phyloP scores from a whole-genome alignment of 495 filamentous ascomycete genomes.

The Trichoderma orchidacearum region DNA sequence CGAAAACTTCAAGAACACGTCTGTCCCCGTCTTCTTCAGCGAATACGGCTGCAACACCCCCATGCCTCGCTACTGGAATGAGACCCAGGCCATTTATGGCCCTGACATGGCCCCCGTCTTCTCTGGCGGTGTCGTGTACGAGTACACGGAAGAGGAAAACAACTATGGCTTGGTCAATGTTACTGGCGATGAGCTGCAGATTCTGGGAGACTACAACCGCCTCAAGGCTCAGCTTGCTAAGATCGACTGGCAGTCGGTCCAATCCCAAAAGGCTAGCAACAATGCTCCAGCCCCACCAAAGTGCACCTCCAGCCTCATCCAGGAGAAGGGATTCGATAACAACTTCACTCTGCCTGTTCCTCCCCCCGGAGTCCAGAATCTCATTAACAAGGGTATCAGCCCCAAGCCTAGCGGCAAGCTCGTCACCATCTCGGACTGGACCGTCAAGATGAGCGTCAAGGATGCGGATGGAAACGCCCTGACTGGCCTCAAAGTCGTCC shows the following conservation, averaged over 20 bases:
- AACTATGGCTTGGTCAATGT: conserved; percentile 68
- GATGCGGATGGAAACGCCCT: conserved; percentile 24
- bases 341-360: conserved; percentile 59
- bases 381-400: conserved; percentile 41
- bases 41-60: conserved; percentile 91
- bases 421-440: conserved; percentile 25
- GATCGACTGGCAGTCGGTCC: conserved; percentile 52
- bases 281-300: conserved; percentile 36
- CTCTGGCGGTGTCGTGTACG: conserved; percentile 81
- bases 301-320: conserved; percentile 53
- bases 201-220: conserved; percentile 62
- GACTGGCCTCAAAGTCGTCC: conserved; percentile 23
- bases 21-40: conserved; percentile 86
- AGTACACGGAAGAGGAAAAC: conserved; percentile 60
- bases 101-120: conserved; percentile 63
- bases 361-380: conserved; percentile 26
- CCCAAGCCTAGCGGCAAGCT: conserved; percentile 24
- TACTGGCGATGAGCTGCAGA: conserved; percentile 47
- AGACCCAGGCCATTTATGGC: conserved; percentile 71
- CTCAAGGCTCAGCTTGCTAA: conserved; percentile 61
- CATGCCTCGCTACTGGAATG: conserved; percentile 66
- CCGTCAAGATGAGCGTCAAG: conserved; percentile 22
- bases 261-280: conserved; percentile 37
- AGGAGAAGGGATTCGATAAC: conserved; percentile 45
- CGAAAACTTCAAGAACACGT: conserved; percentile 52